Percentiles rank a stretch among this genome's conserved stretches.
phyloP scores from a whole-genome alignment of 1,284 basidiomycete genomes.

The Pulveroboletus sp. region DNA sequence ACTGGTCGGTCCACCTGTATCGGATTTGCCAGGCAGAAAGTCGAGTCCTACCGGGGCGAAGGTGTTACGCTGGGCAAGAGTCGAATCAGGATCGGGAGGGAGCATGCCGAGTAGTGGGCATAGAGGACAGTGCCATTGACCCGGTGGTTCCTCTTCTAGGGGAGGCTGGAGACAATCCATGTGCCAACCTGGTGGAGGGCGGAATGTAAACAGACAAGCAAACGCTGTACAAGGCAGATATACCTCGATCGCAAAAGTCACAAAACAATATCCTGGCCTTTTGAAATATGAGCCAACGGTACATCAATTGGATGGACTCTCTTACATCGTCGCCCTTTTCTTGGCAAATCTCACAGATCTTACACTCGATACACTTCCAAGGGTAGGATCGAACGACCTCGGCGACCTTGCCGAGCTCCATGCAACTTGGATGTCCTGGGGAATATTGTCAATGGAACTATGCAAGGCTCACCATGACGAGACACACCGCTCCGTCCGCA shows the following conservation, averaged over 20 bases:
- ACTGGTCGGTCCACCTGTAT: slow-evolving; percentile 7
- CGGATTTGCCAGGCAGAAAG: slow-evolving; percentile 4
- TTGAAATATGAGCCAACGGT: slow-evolving; percentile 17
- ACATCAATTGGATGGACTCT: slow-evolving; percentile 22
- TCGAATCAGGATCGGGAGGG: slow-evolving; percentile 23
- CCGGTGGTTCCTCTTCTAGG: slow-evolving; percentile 68
- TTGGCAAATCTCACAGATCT: slow-evolving; percentile 87
- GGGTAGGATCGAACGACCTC: slow-evolving; percentile 67
- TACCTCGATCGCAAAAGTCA: slow-evolving; percentile 91
- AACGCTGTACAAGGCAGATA: slow-evolving; percentile 20
- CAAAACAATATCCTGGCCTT: slow-evolving; percentile 89
- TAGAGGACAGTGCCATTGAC: slow-evolving; percentile 72
- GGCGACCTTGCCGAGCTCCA: slow-evolving; percentile 54
- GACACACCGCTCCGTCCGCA: slow-evolving; percentile 63
- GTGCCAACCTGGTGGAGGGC: slow-evolving; percentile 73
- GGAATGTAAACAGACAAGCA: slow-evolving; percentile 5
- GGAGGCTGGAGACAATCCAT: slow-evolving; percentile 83
- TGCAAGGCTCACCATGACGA: slow-evolving; percentile 26
- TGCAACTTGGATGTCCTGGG: slow-evolving; percentile 78
- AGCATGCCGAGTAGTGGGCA: slow-evolving; percentile 46
- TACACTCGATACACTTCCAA: slow-evolving; percentile 94
- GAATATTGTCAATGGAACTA: slow-evolving; percentile 16
- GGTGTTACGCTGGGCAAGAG: slow-evolving; percentile 10
- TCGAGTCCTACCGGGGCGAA: slow-evolving; percentile 5
- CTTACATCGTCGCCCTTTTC: slow-evolving; percentile 89